Percentiles rank a stretch among this genome's conserved stretches.
Evolutionary conservation across 805 yeast genomes (phyloP).

Genomic region (Saturnispora sanitii): DNA sequence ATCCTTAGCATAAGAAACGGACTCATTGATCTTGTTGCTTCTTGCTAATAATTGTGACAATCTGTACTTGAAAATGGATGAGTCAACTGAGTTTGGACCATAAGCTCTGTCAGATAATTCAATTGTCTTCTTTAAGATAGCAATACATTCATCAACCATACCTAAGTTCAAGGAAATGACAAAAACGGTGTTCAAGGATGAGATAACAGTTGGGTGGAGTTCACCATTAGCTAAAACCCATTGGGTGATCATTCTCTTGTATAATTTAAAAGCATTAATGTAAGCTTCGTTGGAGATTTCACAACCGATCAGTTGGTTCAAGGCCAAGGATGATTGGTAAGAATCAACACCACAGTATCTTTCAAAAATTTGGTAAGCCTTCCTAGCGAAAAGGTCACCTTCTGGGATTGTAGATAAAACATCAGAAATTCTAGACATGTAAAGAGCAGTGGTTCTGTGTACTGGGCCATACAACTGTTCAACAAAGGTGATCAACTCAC

Average conservation of each 20-base stretch:
- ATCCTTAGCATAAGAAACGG: conserved; percentile 44
- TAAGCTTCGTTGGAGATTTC: conserved; percentile 55
- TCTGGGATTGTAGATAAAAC: conserved; percentile 9
- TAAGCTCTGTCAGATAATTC: conserved; percentile 40
- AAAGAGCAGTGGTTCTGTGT: conserved; percentile 69
- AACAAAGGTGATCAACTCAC: conserved; percentile 41
- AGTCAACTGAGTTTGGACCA: conserved; percentile 50
- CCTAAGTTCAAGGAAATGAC: conserved; percentile 46
- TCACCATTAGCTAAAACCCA: conserved; percentile 52
- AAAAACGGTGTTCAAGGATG: conserved; percentile 53
- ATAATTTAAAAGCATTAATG: conserved; percentile 51
- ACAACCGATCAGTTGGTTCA: conserved; percentile 63
- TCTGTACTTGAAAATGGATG: conserved; percentile 62
- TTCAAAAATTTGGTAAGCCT: conserved; percentile 65
- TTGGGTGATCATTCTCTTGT: conserved; percentile 47
- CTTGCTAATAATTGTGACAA: conserved; percentile 51
- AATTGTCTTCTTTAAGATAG: conserved; percentile 44
- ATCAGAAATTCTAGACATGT: conserved; percentile 50
- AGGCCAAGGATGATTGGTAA: conserved; percentile 59
- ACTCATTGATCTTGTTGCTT: conserved; percentile 40
- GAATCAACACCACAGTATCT: conserved; percentile 77
- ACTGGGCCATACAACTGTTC: conserved; percentile 80
- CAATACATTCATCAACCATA: conserved; percentile 37
- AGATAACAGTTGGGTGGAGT: conserved; percentile 61
- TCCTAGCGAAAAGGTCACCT: conserved; percentile 38